Evolutionary conservation across 2,329 filamentous ascomycete species (phyloP), one percentile per base, ranked within the genome.

Genomic region (Fusarium transvaalense): DNA sequence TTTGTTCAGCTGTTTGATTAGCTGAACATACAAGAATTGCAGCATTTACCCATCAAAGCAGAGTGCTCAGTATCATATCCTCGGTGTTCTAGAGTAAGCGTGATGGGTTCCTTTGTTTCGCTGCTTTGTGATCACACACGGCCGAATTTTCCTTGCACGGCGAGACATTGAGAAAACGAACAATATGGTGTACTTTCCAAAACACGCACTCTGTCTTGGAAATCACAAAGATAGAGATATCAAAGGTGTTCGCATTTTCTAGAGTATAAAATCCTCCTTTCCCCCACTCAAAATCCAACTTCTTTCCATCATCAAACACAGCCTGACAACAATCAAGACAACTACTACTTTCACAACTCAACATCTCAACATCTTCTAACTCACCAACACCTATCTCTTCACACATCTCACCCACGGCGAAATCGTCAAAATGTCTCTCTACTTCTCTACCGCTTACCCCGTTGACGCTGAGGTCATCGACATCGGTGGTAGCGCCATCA

Each of bases 401-500:
- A 19, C 3, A 29, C 25, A 15, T 3, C 9, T 13, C 10, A 17
- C 12, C 7, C n/a, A 15, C 17, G 0, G 4, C 6, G 17, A 21
- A 35, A 7, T 6, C 10, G 12, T 7, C 23, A 46, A 23, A 4
- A 64, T 64, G 61, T 35, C 61, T 63, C 13, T 32, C 2, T 6
- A 23, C 5, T 9, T 27, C 4, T 60, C 27, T 0, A 54, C 39
- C 6, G 14, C 15, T 8, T 53, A 65, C 1, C 29, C 21, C 0
- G 27, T 29, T 1, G 61, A 65, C 10, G 3, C 38, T 0, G 23
- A 61, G 48, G 38, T 73, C 35, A 50, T 72, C 48, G 71, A 74
- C 61, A 71, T 74, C 2, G 71, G 71, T 35, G 71, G 72, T 0
- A 63, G 56, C 5, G 19, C 25, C 7, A 54, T 73, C 23, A 39